Conservation (phyloP, 192 early-diverging fungal species). For the Entomortierella lignicola region DNA sequence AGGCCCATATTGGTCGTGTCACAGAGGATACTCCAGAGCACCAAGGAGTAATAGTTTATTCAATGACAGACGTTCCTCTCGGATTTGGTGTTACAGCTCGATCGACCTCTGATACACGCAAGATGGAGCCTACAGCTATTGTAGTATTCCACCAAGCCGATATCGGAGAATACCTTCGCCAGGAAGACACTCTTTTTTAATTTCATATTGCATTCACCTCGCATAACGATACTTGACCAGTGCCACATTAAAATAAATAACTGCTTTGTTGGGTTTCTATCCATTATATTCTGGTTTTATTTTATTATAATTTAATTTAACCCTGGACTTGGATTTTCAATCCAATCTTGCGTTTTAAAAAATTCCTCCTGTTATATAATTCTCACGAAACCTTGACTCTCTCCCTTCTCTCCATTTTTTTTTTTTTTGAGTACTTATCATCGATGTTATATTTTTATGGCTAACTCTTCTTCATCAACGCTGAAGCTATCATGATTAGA, state of each 20-base stretch:
- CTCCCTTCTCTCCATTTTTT: background rate
- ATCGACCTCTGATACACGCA: slow-evolving; percentile 91
- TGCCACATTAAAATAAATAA: too few species aligned
- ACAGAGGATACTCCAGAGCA: slow-evolving; percentile 99
- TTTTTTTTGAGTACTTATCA: slow-evolving; percentile 4
- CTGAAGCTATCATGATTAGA: slow-evolving; percentile 35
- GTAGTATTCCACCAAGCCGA: slow-evolving; percentile 98
- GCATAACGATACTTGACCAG: background rate
- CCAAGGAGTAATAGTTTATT: slow-evolving; percentile 94
- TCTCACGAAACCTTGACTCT: background rate
- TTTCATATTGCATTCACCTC: background rate
- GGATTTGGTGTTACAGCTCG: slow-evolving; percentile 98
- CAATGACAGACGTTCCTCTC: slow-evolving; percentile 93
- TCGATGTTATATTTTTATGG: background rate
- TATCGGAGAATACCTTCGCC: slow-evolving; percentile 95
- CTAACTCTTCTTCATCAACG: slow-evolving; percentile 1
- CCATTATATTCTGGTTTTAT: background rate
- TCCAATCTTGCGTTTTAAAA: slow-evolving; percentile 20
- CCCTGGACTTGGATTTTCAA: too few species aligned
- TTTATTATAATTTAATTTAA: too few species aligned
- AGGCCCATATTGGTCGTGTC: slow-evolving; percentile 96
- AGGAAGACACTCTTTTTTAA: slow-evolving; percentile 81
- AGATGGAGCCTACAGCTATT: slow-evolving; percentile 94
- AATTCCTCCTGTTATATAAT: slow-evolving; percentile 4
- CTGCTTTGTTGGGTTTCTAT: background rate